Conservation (phyloP, 768 basidiomycete genomes). For the Rossbeevera mucosa region DNA sequence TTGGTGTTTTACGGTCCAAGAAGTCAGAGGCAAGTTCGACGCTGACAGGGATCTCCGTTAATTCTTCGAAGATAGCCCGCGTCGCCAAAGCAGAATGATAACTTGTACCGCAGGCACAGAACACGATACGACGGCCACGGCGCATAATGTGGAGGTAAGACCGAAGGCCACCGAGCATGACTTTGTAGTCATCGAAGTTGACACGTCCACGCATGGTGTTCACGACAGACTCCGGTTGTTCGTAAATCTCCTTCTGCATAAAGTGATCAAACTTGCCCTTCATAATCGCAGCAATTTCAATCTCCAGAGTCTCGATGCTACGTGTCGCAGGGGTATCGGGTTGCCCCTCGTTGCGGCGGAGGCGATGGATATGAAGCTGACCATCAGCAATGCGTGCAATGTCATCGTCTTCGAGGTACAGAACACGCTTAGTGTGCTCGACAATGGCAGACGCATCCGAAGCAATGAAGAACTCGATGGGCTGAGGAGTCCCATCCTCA, state of each 20-base stretch:
- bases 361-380: constrained; percentile 97
- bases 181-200: constrained; percentile 90
- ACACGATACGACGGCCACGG: constrained; percentile 89
- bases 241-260: constrained; percentile 99
- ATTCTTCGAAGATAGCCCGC: constrained; percentile 95
- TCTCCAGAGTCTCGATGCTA: constrained; percentile 95
- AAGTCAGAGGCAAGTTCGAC: constrained; percentile 98
- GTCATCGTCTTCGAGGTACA: constrained; percentile 98
- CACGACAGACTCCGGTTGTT: constrained; percentile 98
- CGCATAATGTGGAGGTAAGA: constrained; percentile 95
- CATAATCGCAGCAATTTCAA: constrained; percentile 99
- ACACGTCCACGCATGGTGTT: constrained; percentile 99
- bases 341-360: constrained; percentile 79
- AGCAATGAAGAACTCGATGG: constrained; percentile 99
- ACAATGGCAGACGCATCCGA: constrained; percentile 95
- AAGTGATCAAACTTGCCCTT: constrained; percentile 99
- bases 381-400: constrained; percentile 97
- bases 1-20: constrained; percentile 97
- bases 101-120: constrained; percentile 97
- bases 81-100: constrained; percentile 98
- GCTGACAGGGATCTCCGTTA: constrained; percentile 97
- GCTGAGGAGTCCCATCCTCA: constrained; percentile 96
- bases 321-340: constrained; percentile 63
- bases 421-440: constrained; percentile 97
- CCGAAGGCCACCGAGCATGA: constrained; percentile 93